A percentile compares a stretch with the other conserved stretches of the same genome.
phyloP scores from a whole-genome alignment of 2,329 filamentous ascomycete species.

The Penicillium sp. region DNA sequence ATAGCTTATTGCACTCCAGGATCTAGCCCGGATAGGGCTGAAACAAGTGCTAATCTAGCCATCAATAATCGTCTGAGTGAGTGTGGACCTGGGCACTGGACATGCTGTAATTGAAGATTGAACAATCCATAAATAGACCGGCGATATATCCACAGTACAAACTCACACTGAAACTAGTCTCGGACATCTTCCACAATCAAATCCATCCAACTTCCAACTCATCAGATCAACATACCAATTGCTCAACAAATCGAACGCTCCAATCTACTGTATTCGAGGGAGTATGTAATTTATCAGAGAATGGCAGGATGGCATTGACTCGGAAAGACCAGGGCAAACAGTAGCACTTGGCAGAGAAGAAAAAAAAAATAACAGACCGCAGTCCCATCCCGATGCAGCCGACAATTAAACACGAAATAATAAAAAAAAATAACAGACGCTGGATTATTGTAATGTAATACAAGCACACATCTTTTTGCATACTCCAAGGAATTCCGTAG shows the following conservation, averaged over 20 bases:
- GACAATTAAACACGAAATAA: constrained; percentile 18
- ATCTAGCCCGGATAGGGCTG: neutral
- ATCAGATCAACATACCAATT: neutral
- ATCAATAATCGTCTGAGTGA: neutral
- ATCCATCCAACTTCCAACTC: neutral
- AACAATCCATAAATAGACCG: neutral
- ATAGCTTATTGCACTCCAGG: neutral
- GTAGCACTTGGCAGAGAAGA: constrained; percentile 26
- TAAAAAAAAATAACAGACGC: constrained; percentile 30
- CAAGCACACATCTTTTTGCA: constrained; percentile 37
- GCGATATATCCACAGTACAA: neutral
- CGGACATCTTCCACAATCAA: neutral
- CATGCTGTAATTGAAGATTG: too few relatives aligned
- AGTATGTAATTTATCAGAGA: neutral
- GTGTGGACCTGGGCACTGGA: too few relatives aligned
- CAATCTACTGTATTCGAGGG: neutral
- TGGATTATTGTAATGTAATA: constrained; percentile 40
- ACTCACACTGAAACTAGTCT: neutral
- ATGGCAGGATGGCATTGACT: constrained; percentile 25
- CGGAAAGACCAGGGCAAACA: constrained; percentile 21
- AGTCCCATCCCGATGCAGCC: constrained; percentile 22
- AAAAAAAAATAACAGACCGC: constrained; percentile 21
- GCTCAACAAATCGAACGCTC: neutral
- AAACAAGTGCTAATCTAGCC: neutral
- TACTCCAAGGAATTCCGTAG: constrained; percentile 34